Evolutionary conservation across 805 yeast genomes (phyloP), one percentile per base, ranked within the genome.

Genomic region (Komagataella pastoris): DNA sequence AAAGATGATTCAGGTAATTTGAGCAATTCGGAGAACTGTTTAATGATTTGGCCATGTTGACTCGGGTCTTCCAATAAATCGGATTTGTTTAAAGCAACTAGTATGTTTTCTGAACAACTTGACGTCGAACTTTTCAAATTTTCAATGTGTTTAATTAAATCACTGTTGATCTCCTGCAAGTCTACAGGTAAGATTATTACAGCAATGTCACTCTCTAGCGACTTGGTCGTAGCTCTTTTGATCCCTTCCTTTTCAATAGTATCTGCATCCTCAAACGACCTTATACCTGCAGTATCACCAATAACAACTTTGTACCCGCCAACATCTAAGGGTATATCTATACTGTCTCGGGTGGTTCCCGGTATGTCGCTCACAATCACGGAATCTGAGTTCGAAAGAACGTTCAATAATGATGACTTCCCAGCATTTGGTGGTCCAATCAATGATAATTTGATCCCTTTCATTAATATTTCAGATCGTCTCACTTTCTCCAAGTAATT

Each of bases 401-500:
- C 61, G 60, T 93, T 93, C 50, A 93, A 65, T 8, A 93, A 66
- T 1, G 96, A 87, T 3, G 97, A 89, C 62, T 93, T 93, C 0
- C 99, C 99, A 1, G 96, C 97, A 65, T 93, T 93, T 1, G 99
- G 97, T 6, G 95, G 93, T 0, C 99, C 99, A 12, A 90, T 56
- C 7, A 93, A 68, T 0, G 83, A 80, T 23, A 90, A 59, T 53
- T 78, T 79, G 24, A 91, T 80, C 1, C 99, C 99, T 21, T 75
- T 71, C 46, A 83, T 65, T 14, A 91, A 64, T 1, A 90, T 68
- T 56, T 81, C 85, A 0, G 88, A 76, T 51, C 79, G 67, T 45
- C 71, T 70, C 4, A 83, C 76, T 58, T 72, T 77, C 1, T 55
- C 48, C 21, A 80, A 58, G 56, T 75, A 78, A 12, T 61, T 52